These are phyloP conservation scores for Chenopodium berlandieri DNA, from an alignment of 148 eudicot genomes.

Conservation along the genomic window DNA sequence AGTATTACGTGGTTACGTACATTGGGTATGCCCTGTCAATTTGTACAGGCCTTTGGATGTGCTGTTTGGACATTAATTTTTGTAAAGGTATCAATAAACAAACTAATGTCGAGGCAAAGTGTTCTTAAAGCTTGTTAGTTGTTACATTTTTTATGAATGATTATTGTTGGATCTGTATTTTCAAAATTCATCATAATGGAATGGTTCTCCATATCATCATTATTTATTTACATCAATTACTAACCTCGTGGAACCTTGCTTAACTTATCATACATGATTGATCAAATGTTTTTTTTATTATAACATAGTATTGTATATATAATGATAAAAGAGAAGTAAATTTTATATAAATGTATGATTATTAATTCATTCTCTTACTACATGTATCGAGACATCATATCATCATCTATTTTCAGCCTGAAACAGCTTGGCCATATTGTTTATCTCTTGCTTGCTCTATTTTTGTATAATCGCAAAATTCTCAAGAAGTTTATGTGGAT, in stretches of 20 bases:
- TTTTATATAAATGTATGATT: not conserved
- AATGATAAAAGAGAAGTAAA: not conserved
- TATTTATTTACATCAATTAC: not conserved
- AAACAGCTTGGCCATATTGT: not conserved
- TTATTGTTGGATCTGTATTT: not conserved
- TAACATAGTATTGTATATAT: too few relatives aligned
- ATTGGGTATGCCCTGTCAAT: too few relatives aligned
- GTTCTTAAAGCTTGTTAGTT: not conserved
- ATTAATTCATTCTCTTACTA: not conserved
- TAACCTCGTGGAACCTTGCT: not conserved
- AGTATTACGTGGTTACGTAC: too few relatives aligned
- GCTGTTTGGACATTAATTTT: too few relatives aligned
- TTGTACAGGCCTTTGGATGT: too few relatives aligned
- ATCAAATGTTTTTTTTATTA: not conserved
- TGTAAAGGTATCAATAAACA: too few relatives aligned
- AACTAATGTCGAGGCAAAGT: not conserved
- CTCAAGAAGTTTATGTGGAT: too few relatives aligned
- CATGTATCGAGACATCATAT: slow-evolving; percentile 6
- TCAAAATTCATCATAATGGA: not conserved
- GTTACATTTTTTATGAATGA: not conserved
- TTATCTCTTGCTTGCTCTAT: not conserved
- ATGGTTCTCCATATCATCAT: not conserved
- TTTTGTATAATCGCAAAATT: too few relatives aligned
- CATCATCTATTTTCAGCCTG: slow-evolving; percentile 2
- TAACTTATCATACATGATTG: not conserved